A percentile compares a stretch with the other conserved stretches of the same genome.
These are phyloP conservation scores for Thymus mandschuricus DNA, from an alignment of 257 asterid genomes.

Conservation along the genomic window DNA sequence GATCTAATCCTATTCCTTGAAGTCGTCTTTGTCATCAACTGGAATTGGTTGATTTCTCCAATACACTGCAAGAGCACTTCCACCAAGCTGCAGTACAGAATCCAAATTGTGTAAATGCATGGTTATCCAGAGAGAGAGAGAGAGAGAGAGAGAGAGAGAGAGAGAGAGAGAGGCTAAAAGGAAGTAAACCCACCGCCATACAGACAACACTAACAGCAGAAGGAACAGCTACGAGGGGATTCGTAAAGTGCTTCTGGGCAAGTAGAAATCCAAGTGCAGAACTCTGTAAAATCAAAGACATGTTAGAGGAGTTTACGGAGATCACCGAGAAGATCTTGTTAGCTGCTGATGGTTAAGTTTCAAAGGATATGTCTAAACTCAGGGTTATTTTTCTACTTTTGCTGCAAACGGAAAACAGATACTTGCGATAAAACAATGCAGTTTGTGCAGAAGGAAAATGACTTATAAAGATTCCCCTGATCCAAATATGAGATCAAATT, in stretches of 20 bases:
- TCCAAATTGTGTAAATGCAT: background rate
- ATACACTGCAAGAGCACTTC: constrained; percentile 91
- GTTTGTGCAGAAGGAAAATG: background rate
- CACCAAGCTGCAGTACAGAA: constrained; percentile 83
- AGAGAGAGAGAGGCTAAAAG: background rate
- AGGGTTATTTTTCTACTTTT: background rate
- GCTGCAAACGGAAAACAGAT: background rate
- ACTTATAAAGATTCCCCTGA: background rate
- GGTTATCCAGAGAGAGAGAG: background rate
- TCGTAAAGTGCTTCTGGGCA: constrained; percentile 94
- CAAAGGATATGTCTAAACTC: background rate
- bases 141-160: background rate
- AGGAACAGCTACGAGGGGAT: constrained; percentile 95
- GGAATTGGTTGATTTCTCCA: constrained; percentile 93
- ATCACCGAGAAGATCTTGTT: background rate
- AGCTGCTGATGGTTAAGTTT: background rate
- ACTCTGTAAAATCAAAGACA: constrained; percentile 52
- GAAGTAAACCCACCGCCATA: constrained; percentile 98
- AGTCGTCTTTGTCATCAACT: constrained; percentile 90
- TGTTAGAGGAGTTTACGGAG: constrained; percentile 6
- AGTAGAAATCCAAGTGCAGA: constrained; percentile 94
- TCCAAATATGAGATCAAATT: no score
- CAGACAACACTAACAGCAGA: constrained; percentile 98
- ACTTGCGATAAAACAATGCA: background rate
- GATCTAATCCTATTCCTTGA: constrained; percentile 56